Percentiles rank a stretch among this genome's conserved stretches.
phyloP scores from a whole-genome alignment of 2,329 filamentous ascomycete genomes.

The Penicillium sp. region DNA sequence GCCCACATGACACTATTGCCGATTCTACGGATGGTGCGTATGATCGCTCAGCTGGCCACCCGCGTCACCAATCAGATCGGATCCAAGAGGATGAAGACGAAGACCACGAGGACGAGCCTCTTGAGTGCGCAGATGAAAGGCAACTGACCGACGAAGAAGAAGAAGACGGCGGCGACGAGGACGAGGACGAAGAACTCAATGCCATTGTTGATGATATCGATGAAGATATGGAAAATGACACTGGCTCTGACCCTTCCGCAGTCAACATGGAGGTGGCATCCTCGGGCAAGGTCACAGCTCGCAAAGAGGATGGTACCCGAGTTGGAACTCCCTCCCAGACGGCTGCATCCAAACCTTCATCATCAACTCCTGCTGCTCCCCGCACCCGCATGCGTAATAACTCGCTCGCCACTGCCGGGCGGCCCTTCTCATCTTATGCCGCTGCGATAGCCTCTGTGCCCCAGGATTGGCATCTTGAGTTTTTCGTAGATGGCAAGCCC shows the following conservation, averaged over 20 bases:
- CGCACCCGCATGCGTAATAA: slow-evolving; percentile 26
- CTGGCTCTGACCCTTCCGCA: slow-evolving; percentile 76
- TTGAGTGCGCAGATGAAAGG: slow-evolving; percentile 92
- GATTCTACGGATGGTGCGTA: slow-evolving; percentile 42
- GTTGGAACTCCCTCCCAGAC: slow-evolving; percentile 75
- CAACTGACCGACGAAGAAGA: slow-evolving; percentile 67
- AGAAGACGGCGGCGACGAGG: slow-evolving; percentile 58
- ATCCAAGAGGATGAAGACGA: slow-evolving; percentile 58
- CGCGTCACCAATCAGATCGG: slow-evolving; percentile 60
- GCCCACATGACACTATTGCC: slow-evolving; percentile 31
- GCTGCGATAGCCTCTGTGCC: slow-evolving; percentile 76
- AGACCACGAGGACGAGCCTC: slow-evolving; percentile 59
- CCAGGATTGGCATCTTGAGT: slow-evolving; percentile 97
- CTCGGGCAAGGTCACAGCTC: slow-evolving; percentile 82
- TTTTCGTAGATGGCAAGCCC: slow-evolving; percentile 78
- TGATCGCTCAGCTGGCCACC: slow-evolving; percentile 45
- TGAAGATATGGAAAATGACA: slow-evolving; percentile 72
- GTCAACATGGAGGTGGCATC: slow-evolving; percentile 88
- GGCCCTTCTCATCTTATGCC: slow-evolving; percentile 72
- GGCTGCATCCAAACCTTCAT: slow-evolving; percentile 45
- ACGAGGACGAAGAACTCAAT: slow-evolving; percentile 63
- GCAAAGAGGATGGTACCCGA: slow-evolving; percentile 85
- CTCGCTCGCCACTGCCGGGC: slow-evolving; percentile 53
- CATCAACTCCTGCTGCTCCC: slow-evolving; percentile 27
- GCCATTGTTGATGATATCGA: slow-evolving; percentile 89